Base-by-base conservation (phyloP, 139 green algal species). In the Coelastrella sp. region DNA sequence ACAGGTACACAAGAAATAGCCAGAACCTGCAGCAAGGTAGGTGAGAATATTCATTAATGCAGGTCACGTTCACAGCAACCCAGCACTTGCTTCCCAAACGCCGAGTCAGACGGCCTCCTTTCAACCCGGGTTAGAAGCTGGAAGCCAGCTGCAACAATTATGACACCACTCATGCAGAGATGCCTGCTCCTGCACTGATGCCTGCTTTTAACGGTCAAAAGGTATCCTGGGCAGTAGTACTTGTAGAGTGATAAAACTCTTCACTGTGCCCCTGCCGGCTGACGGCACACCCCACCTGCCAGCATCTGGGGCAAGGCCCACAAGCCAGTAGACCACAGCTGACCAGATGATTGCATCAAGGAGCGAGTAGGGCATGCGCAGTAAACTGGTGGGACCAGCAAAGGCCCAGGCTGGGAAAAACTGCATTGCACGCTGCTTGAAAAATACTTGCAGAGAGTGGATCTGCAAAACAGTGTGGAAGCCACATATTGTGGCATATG, bases 371-470 rank as follows among this genome's bases (percentile, higher is more conserved):
- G 95, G 95, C 6, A 98, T 89, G 74, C 93, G 92, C 60, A 93
- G 78, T 0, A 90, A 11, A 8, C 89, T 88, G 80, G 92, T 90
- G 20, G 90, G 90, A 8, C 94, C 66, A n/a, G 80, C 75, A 63
- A 90, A 97, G 8, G 85, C 87, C 78, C 84, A 93, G 11, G 95
- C 60, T 0, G 95, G 92, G 86, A 95, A 98, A 87, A 98, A 96
- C 76, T 92, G 63, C 87, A 94, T 92, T 90, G 96, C 92, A 10
- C 95, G 91, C 83, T 98, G 96, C 93, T 97, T 97, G 94, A 94
- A 98, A 88, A 96, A 98, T 22, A 98, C 92, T 15, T 88, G 78
- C 87, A 87, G 90, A 0, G 58, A 66, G 22, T 57, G 19, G 19
- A 86, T 56, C 59, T 74, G 81, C 81, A 76, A 12, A 15, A 70